These are phyloP conservation scores for Tuber indicum DNA, from an alignment of 495 filamentous ascomycete species.

Conservation along the genomic window DNA sequence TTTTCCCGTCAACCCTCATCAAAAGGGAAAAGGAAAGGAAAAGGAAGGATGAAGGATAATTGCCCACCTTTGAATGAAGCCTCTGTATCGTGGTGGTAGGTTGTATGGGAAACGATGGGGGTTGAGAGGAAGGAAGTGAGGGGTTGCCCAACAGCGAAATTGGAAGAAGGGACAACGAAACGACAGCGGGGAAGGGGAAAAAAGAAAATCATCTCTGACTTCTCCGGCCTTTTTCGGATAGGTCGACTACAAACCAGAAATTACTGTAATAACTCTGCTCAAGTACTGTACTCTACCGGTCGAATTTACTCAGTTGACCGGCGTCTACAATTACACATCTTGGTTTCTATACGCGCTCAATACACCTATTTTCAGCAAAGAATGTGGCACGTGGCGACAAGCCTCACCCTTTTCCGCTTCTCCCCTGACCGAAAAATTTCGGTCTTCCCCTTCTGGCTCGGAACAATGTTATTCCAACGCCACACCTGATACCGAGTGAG, in stretches of 20 bases:
- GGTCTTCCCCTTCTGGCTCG: not conserved
- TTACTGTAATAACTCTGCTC: not conserved
- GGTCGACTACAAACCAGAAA: not conserved
- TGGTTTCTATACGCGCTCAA: not conserved
- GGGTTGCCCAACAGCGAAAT: not conserved
- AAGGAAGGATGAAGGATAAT: not conserved
- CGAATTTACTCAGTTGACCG: not conserved
- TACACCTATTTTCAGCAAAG: not conserved
- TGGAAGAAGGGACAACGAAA: constrained; percentile 26
- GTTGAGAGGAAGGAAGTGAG: constrained; percentile 14
- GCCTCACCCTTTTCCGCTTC: not conserved
- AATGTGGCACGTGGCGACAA: not conserved
- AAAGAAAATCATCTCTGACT: not conserved
- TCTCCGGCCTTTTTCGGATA: not conserved
- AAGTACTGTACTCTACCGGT: not conserved
- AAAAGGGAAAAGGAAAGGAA: not conserved
- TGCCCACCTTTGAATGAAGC: not conserved
- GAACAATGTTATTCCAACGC: not conserved
- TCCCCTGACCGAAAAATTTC: not conserved
- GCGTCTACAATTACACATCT: not conserved
- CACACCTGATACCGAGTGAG: not conserved
- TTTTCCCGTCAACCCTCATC: not conserved
- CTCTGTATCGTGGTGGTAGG: not conserved
- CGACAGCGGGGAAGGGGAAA: constrained; percentile 12
- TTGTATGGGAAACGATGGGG: constrained; percentile 13